Percentiles rank a stretch among this genome's conserved stretches.
These are phyloP conservation scores for Sindora glabra DNA, from an alignment of 306 rosid genomes.

Conservation along the genomic window DNA sequence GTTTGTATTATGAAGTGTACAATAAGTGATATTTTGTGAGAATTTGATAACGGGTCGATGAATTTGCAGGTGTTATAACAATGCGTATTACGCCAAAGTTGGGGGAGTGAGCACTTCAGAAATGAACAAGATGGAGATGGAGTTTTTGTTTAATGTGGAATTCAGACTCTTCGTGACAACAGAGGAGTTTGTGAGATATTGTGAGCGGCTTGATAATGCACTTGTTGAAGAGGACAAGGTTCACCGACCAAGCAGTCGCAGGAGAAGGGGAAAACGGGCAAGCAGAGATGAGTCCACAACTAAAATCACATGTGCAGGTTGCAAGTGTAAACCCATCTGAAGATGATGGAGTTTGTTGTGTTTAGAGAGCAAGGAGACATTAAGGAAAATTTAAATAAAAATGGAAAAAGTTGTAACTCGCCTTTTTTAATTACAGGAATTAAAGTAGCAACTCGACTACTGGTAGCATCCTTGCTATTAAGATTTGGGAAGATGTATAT, in stretches of 20 bases:
- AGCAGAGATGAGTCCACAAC: background rate
- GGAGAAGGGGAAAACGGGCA: background rate
- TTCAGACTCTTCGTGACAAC: slow-evolving; percentile 46
- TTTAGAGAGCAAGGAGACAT: too few species aligned
- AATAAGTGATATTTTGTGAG: too few species aligned
- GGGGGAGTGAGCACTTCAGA: slow-evolving; percentile 63
- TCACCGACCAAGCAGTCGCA: background rate
- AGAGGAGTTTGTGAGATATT: slow-evolving; percentile 26
- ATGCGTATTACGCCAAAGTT: slow-evolving; percentile 46
- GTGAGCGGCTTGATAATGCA: slow-evolving; percentile 28
- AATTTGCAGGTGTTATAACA: slow-evolving; percentile 37
- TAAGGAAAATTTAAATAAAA: too few species aligned
- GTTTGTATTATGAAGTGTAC: too few species aligned
- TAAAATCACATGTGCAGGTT: background rate
- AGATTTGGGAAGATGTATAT: too few species aligned
- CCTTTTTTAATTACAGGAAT: too few species aligned
- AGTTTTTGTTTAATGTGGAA: slow-evolving; percentile 48
- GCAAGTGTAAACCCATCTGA: background rate
- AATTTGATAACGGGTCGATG: too few species aligned
- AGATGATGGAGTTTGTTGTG: too few species aligned
- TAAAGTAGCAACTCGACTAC: too few species aligned
- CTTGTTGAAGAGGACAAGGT: background rate
- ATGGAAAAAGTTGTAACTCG: too few species aligned
- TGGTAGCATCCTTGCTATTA: too few species aligned
- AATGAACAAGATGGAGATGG: slow-evolving; percentile 60